Base-by-base conservation (phyloP, 352 stramenopile genomes). In the Phytophthora uliginosa region DNA sequence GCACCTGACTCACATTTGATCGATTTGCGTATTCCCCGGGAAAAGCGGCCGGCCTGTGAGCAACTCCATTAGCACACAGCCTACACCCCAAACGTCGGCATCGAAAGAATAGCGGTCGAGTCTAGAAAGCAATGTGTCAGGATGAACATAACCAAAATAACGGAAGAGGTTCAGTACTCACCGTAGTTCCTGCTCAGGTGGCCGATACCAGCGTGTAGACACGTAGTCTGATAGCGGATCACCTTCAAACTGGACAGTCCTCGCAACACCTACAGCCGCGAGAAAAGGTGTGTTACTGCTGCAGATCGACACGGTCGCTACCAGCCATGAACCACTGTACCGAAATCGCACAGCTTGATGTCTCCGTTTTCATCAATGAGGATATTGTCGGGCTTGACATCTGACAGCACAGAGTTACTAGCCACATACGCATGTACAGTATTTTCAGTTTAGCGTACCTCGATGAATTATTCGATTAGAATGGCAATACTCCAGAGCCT, bases 371-470 rank as follows among this genome's bases (percentile, higher is more conserved):
- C 78, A 65, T 95, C 87, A 20, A 95, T 88, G 10, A 94, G 73
- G 26, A 95, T 93, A 56, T 94, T 95, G 56, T 95, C 89, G 0
- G 87, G 85, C 60, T 95, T 95, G 17, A 95, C 83, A 59, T 95
- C 89, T 95, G 59, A 38, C 17, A 26, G 20, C 48, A 55, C 20
- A 20, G 17, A 34, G 22, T 55, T 34, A 55, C 8, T 22, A 20
- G 17, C 18, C 13, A 24, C 4, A 55, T 55, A 33, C 48, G 24
- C 48, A 18, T 28, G 20, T 2, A 10, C 9, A 33, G 4, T 55
- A 13, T 26, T 12, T 55, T 9, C 3, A 34, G 2, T n/a, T 69
- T 47, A 17, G 38, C 17, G 38, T 47, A 93, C 89, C 89, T 86
- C 89, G 80, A 62, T 95, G 89, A 54, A 95, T 95, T 26, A 95